Percentiles rank a stretch among this genome's conserved stretches.
phyloP scores from a whole-genome alignment of 2,329 filamentous ascomycete species.

The Cercospora sojina region DNA sequence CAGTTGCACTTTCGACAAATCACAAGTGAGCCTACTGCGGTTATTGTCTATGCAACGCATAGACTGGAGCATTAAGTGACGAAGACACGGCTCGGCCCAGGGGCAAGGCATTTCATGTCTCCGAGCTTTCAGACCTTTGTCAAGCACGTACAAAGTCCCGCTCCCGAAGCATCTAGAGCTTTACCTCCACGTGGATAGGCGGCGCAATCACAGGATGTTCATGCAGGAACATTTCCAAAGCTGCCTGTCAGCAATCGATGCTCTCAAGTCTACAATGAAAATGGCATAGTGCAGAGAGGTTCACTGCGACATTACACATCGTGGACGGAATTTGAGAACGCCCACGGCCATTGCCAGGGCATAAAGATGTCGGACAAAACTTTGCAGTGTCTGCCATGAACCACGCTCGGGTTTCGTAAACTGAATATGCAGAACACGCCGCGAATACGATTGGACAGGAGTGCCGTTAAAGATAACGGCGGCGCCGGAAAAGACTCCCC shows the following conservation, averaged over 20 bases:
- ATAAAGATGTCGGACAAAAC: neutral
- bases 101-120: neutral
- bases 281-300: neutral
- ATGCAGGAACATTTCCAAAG: neutral
- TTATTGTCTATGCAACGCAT: neutral
- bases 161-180: neutral
- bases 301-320: neutral
- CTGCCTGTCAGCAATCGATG: neutral
- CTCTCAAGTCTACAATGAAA: neutral
- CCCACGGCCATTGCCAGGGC: neutral
- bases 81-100: neutral
- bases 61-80: neutral
- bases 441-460: neutral
- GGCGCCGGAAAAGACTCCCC: neutral
- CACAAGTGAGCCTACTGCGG: neutral
- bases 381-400: neutral
- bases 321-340: neutral
- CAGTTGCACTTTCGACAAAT: neutral
- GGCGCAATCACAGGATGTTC: neutral
- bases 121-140: neutral
- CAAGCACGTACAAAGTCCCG: neutral
- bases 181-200: neutral
- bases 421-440: neutral
- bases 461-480: neutral
- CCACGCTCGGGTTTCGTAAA: neutral